Evolutionary conservation across 148 eudicot genomes (phyloP).

Genomic region (Diospyros kaki): DNA sequence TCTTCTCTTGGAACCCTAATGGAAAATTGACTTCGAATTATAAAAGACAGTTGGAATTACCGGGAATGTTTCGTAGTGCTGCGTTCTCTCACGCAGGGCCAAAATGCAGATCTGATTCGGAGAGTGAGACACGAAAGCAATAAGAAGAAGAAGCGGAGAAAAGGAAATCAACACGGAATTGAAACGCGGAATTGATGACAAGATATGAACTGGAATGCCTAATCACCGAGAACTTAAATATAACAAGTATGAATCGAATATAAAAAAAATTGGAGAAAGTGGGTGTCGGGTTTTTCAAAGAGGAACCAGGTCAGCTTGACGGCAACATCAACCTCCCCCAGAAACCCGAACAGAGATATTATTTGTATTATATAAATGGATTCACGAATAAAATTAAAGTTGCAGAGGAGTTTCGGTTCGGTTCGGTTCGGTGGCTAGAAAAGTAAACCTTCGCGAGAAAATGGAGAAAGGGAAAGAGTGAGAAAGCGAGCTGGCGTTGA

Average conservation of each 20-base stretch:
- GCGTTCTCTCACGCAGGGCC: slow-evolving; percentile 10
- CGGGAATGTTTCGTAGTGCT: background rate
- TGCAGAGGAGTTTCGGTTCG: background rate
- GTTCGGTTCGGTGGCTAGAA: background rate
- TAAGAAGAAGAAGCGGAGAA: slow-evolving; percentile 1
- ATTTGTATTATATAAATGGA: background rate
- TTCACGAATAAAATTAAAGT: background rate
- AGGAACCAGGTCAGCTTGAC: slow-evolving; percentile 13
- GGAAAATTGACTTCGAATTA: background rate
- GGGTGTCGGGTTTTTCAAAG: background rate
- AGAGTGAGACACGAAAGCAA: slow-evolving; percentile 25
- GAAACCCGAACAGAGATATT: slow-evolving; percentile 2
- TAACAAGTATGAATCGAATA: background rate
- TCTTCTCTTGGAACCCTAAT: background rate
- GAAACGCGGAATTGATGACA: slow-evolving; percentile 52
- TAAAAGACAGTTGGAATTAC: slow-evolving; percentile 5
- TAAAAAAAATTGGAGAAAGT: background rate
- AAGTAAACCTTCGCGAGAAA: background rate
- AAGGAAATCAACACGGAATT: slow-evolving; percentile 19
- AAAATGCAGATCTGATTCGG: slow-evolving; percentile 47
- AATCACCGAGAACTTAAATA: slow-evolving; percentile 10
- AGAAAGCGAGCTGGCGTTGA: background rate
- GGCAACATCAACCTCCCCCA: background rate
- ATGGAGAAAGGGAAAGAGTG: background rate
- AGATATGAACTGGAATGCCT: slow-evolving; percentile 36